Evolutionary conservation across 2,329 filamentous ascomycete species (phyloP).

Genomic region (Chaetomiaceae sp.): DNA sequence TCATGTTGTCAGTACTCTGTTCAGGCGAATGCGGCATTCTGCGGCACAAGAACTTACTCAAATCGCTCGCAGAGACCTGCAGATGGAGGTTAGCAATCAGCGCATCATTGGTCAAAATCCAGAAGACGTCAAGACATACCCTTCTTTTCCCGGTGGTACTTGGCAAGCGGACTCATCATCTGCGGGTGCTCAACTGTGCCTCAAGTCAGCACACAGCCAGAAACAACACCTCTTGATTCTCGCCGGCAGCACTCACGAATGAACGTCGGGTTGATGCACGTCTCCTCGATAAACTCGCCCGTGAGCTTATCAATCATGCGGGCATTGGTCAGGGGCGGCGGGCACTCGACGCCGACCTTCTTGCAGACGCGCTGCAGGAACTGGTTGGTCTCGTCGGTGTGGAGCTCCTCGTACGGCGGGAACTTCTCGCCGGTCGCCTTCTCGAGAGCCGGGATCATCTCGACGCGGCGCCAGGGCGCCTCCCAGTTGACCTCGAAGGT

Average conservation of each 20-base stretch:
- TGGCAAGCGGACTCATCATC: constrained; percentile 94
- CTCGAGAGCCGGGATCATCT: constrained; percentile 94
- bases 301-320: constrained; percentile 95
- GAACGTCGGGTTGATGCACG: constrained; percentile 88
- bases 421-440: constrained; percentile 89
- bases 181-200: constrained; percentile 55
- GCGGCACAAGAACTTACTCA: constrained; percentile 42
- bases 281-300: constrained; percentile 92
- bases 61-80: constrained; percentile 83
- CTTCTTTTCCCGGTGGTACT: constrained; percentile 75
- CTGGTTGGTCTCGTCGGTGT: constrained; percentile 80
- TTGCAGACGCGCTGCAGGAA: constrained; percentile 80
- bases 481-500: constrained; percentile 93
- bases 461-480: constrained; percentile 82
- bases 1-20: constrained; percentile 4
- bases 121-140: constrained; percentile 30
- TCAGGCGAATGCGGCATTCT: neutral
- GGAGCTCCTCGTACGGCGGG: constrained; percentile 79
- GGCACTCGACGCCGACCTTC: constrained; percentile 87
- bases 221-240: neutral
- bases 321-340: constrained; percentile 84
- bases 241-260: constrained; percentile 45
- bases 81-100: neutral
- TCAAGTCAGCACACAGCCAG: constrained; percentile 7
- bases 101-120: neutral